Percentiles rank a stretch among this genome's conserved stretches.
Conservation (phyloP, 176 grass and related monocot genomes). For the Musa troglodytarum region DNA sequence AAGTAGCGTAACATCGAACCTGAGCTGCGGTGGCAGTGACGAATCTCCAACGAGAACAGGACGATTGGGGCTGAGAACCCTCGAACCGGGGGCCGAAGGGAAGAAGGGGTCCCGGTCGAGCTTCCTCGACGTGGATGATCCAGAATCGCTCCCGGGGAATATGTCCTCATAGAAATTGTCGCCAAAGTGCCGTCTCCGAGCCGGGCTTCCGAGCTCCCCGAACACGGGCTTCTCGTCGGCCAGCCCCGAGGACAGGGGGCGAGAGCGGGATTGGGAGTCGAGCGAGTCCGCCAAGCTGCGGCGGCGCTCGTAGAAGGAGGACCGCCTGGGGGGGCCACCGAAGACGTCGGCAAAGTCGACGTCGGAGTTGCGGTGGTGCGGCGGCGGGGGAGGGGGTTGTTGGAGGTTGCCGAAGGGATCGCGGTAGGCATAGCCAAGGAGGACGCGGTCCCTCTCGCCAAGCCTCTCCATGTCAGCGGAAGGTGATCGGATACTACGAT, state of each 20-base stretch:
- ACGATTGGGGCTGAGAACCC: conserved; percentile 30
- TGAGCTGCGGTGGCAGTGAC: conserved; percentile 29
- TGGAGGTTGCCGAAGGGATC: conserved; percentile 11
- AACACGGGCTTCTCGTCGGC: conserved; percentile 49
- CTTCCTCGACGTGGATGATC: conserved; percentile 32
- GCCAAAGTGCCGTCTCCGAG: conserved; percentile 41
- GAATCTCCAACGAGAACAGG: conserved; percentile 13
- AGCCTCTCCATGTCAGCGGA: not conserved
- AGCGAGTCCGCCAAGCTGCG: conserved; percentile 26
- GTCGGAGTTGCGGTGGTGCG: conserved; percentile 18
- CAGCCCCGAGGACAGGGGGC: conserved; percentile 8
- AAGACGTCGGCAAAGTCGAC: conserved; percentile 80
- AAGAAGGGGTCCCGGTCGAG: conserved; percentile 39
- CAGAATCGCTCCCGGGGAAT: conserved; percentile 56
- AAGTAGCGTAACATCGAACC: not conserved
- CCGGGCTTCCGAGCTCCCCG: conserved; percentile 50
- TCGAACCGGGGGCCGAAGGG: conserved; percentile 39
- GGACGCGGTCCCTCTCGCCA: not conserved
- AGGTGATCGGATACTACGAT: not conserved
- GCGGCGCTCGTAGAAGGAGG: conserved; percentile 41
- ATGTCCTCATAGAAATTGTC: conserved; percentile 85
- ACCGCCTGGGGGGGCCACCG: conserved; percentile 59
- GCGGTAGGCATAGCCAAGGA: not conserved
- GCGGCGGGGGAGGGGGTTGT: conserved; percentile 9
- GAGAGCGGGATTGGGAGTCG: conserved; percentile 32